A percentile compares a stretch with the other conserved stretches of the same genome.
These are phyloP conservation scores for Globisporangium mamillatum DNA, from an alignment of 352 stramenopile species.

Conservation along the genomic window DNA sequence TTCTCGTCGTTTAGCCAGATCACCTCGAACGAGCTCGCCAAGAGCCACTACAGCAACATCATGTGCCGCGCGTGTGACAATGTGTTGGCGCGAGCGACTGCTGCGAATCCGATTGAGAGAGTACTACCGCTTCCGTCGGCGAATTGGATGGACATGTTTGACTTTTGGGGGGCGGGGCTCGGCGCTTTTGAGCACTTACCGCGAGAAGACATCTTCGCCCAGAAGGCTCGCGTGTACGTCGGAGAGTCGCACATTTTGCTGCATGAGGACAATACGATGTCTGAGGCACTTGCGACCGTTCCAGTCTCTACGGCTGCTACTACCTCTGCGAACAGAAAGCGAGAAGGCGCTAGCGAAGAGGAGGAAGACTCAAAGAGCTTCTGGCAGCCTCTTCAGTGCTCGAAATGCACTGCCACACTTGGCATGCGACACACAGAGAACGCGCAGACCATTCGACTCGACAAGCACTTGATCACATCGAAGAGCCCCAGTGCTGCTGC, in stretches of 20 bases:
- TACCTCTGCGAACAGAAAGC: neutral
- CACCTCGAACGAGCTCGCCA: slow-evolving; percentile 34
- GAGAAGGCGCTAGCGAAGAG: neutral
- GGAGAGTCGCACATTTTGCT: slow-evolving; percentile 64
- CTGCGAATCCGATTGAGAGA: slow-evolving; percentile 34
- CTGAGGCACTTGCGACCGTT: slow-evolving; percentile 5
- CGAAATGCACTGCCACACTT: slow-evolving; percentile 34
- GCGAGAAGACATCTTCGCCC: slow-evolving; percentile 58
- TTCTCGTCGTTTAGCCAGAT: slow-evolving; percentile 64
- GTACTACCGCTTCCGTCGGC: slow-evolving; percentile 70
- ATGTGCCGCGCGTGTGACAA: slow-evolving; percentile 41
- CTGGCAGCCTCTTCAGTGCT: slow-evolving; percentile 43
- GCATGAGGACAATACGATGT: slow-evolving; percentile 38
- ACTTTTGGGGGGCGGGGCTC: slow-evolving; percentile 79
- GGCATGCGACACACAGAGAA: slow-evolving; percentile 39
- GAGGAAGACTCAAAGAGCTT: slow-evolving; percentile 27
- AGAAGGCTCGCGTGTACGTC: slow-evolving; percentile 49
- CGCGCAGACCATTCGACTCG: slow-evolving; percentile 43
- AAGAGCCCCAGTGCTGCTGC: neutral
- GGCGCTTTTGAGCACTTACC: slow-evolving; percentile 81
- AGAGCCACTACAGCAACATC: slow-evolving; percentile 40
- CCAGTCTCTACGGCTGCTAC: neutral
- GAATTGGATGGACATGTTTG: slow-evolving; percentile 88
- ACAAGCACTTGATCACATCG: slow-evolving; percentile 56
- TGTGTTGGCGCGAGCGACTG: slow-evolving; percentile 14